These are phyloP conservation scores for Aspergillus terreus DNA, from an alignment of 2,329 filamentous ascomycete species.

Conservation along the genomic window DNA sequence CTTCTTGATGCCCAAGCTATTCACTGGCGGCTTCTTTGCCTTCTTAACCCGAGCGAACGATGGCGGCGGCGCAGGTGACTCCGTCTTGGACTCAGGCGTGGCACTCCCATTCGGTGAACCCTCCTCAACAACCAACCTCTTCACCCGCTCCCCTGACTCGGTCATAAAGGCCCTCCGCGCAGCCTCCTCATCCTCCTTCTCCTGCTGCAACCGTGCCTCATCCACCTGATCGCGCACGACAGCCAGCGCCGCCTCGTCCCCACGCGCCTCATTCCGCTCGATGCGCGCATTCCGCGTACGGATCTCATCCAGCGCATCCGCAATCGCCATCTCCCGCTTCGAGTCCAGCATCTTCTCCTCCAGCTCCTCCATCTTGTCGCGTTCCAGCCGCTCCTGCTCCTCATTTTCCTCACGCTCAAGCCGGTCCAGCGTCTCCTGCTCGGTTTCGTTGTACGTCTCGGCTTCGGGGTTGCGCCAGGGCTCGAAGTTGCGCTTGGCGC, in stretches of 20 bases:
- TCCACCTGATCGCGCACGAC: constrained; percentile 57
- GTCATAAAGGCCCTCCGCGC: constrained; percentile 73
- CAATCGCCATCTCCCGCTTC: constrained; percentile 92
- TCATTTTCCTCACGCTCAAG: constrained; percentile 71
- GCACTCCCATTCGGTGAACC: constrained; percentile 13
- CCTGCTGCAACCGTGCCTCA: constrained; percentile 61
- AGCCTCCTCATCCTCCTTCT: constrained; percentile 78
- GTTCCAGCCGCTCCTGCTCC: constrained; percentile 63
- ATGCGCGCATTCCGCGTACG: constrained; percentile 84
- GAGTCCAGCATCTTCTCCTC: constrained; percentile 92
- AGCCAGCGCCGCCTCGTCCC: constrained; percentile 52
- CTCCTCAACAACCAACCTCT: constrained; percentile 52
- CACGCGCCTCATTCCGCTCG: constrained; percentile 69
- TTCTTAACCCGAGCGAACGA: constrained; percentile 74
- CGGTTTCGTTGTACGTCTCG: constrained; percentile 64
- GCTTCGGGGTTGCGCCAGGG: constrained; percentile 72
- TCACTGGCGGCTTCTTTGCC: constrained; percentile 78
- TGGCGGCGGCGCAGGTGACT: constrained; percentile 49
- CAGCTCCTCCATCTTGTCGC: constrained; percentile 90
- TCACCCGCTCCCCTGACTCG: constrained; percentile 53
- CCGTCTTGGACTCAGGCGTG: constrained; percentile 32
- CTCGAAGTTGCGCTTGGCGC: constrained; percentile 90
- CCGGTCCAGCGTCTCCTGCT: constrained; percentile 80
- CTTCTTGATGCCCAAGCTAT: constrained; percentile 82
- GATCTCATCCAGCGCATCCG: constrained; percentile 93